phyloP scores from a whole-genome alignment of 2,329 filamentous ascomycete genomes.

The Diaporthe longicolla region DNA sequence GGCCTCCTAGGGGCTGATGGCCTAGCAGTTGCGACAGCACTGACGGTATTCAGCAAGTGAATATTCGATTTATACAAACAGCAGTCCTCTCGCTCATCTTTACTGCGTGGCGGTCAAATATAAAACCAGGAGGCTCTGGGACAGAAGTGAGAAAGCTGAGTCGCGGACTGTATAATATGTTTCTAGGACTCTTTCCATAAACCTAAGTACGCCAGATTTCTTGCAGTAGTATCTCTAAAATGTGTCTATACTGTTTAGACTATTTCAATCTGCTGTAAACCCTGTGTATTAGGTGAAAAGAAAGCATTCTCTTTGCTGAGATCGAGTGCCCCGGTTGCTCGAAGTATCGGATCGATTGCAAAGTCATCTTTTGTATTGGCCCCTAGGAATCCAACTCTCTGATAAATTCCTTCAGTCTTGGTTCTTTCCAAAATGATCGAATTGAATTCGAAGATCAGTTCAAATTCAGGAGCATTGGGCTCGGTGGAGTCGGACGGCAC shows the following conservation, averaged over 20 bases:
- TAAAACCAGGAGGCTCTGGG: no score
- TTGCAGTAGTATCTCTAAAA: neutral
- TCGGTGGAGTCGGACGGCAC: neutral
- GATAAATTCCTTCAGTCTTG: neutral
- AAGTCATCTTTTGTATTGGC: neutral
- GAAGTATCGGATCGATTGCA: conserved; percentile 6
- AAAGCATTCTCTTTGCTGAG: neutral
- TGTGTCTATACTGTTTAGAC: neutral
- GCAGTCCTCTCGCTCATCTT: no score
- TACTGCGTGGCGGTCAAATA: no score
- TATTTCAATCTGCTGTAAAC: neutral
- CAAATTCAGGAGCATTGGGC: neutral
- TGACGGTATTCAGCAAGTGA: no score
- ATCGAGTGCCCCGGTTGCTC: conserved; percentile 1
- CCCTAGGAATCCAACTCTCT: conserved; percentile 11
- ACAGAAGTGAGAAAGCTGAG: no score
- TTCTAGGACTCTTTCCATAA: no score
- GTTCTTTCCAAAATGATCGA: neutral
- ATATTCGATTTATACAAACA: no score
- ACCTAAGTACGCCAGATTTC: no score
- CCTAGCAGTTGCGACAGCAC: no score
- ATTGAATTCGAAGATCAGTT: neutral
- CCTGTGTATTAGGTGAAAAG: neutral
- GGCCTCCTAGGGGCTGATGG: no score
- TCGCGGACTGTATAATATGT: no score